phyloP scores from a whole-genome alignment of 2,329 filamentous ascomycete species.

The Aspergillus glaucus region DNA sequence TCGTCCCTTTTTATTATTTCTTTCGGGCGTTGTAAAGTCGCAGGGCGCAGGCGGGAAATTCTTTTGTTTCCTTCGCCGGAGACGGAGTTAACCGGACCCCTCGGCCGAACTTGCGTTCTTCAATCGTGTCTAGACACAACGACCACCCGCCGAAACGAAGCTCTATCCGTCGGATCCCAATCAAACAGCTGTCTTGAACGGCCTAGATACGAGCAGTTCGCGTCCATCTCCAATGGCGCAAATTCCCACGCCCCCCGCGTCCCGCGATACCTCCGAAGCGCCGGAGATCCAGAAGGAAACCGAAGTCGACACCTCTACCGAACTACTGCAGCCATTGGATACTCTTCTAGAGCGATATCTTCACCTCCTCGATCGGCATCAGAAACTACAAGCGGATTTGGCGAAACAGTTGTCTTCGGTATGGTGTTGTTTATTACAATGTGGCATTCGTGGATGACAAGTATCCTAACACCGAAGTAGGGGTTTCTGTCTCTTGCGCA shows the following conservation, averaged over 20 bases:
- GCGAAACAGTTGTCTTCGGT: slow-evolving; percentile 36
- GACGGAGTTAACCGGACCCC: slow-evolving; percentile 32
- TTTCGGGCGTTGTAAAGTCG: not conserved
- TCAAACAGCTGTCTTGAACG: not conserved
- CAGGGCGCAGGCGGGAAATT: slow-evolving; percentile 25
- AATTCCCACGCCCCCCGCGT: slow-evolving; percentile 30
- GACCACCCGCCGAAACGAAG: no score
- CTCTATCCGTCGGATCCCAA: not conserved
- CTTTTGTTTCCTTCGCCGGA: slow-evolving; percentile 29
- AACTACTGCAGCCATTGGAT: slow-evolving; percentile 33
- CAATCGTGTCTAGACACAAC: slow-evolving; percentile 4
- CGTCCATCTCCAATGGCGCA: slow-evolving; percentile 20
- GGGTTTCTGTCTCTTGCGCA: slow-evolving; percentile 45
- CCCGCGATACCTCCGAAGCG: slow-evolving; percentile 23
- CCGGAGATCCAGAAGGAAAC: slow-evolving; percentile 15
- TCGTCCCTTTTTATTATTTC: no score
- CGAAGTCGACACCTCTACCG: slow-evolving; percentile 13
- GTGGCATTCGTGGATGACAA: not conserved
- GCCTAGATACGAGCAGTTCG: not conserved
- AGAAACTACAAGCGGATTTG: slow-evolving; percentile 33
- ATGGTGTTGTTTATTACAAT: slow-evolving; percentile 8
- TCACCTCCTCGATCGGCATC: slow-evolving; percentile 37
- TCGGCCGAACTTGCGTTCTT: slow-evolving; percentile 19
- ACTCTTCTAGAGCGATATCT: slow-evolving; percentile 38
- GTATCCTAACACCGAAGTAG: slow-evolving; percentile 24